These are phyloP conservation scores for Penstemon barbatus DNA, from an alignment of 257 asterid species.

Conservation along the genomic window DNA sequence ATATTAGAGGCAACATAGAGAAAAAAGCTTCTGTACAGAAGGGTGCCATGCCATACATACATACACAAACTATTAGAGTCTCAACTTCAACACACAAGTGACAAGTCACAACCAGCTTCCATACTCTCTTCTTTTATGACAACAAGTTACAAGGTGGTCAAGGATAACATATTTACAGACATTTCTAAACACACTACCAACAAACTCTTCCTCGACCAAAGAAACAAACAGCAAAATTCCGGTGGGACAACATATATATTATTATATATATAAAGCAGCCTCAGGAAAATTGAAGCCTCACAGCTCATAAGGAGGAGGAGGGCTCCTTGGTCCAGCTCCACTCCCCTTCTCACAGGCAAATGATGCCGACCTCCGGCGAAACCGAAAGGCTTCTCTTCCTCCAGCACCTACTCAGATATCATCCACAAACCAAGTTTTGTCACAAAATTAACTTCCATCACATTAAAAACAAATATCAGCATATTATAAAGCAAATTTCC, in stretches of 20 bases:
- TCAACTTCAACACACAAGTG: no score
- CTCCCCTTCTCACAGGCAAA: constrained; percentile 74
- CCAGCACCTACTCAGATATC: constrained; percentile 40
- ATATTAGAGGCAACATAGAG: no score
- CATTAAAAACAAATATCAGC: background rate
- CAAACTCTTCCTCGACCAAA: constrained; percentile 12
- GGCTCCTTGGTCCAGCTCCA: constrained; percentile 87
- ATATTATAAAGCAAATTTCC: no score
- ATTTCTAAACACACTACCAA: constrained; percentile 13
- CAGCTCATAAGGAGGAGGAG: constrained; percentile 92
- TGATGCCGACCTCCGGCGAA: constrained; percentile 73
- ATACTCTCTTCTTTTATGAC: no score
- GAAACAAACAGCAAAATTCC: constrained; percentile 12
- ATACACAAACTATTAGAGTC: no score
- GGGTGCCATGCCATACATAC: no score
- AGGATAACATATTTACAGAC: constrained; percentile 5
- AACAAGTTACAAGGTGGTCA: no score
- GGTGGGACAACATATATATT: background rate
- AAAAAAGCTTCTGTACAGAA: no score
- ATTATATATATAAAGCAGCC: background rate
- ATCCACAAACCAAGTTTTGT: background rate
- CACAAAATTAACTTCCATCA: background rate
- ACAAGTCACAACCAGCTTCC: no score
- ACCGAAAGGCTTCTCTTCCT: constrained; percentile 77
- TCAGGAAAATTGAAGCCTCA: constrained; percentile 39